These are phyloP conservation scores for Globisporangium uncinulatum DNA, from an alignment of 352 stramenopile genomes.

Conservation along the genomic window DNA sequence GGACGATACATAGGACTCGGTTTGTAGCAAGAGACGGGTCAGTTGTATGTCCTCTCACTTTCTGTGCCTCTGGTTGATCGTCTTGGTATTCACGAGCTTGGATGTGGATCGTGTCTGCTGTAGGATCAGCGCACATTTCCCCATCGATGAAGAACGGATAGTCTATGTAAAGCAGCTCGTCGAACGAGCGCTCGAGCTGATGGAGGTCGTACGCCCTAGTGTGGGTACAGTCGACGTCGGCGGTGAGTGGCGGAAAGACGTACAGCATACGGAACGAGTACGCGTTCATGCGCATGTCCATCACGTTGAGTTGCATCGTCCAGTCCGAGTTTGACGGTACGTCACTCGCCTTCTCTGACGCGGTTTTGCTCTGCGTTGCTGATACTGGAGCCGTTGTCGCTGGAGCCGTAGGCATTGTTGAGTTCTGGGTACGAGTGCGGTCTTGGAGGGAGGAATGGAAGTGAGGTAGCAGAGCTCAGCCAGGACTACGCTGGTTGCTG, in stretches of 20 bases:
- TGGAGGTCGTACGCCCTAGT: not conserved
- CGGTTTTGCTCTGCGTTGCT: too few relatives aligned
- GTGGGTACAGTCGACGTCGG: not conserved
- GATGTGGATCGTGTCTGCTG: not conserved
- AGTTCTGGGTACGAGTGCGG: too few relatives aligned
- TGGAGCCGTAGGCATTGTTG: too few relatives aligned
- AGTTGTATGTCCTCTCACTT: too few relatives aligned
- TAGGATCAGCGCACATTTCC: slow-evolving; percentile 2
- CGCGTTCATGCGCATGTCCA: slow-evolving; percentile 11
- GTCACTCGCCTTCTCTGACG: too few relatives aligned
- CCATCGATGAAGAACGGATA: slow-evolving; percentile 7
- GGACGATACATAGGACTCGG: not conserved
- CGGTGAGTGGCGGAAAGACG: slow-evolving; percentile 5
- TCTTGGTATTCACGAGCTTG: too few relatives aligned
- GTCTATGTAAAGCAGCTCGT: slow-evolving; percentile 8
- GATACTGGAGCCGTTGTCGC: too few relatives aligned
- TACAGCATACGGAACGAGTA: slow-evolving; percentile 12
- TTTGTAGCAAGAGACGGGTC: too few relatives aligned
- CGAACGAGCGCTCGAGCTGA: slow-evolving; percentile 7
- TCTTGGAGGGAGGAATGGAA: too few relatives aligned
- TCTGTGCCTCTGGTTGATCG: too few relatives aligned
- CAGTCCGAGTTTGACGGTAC: not conserved
- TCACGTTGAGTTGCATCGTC: slow-evolving; percentile 1
- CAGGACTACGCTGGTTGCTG: too few relatives aligned
- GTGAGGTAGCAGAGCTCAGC: too few relatives aligned